Conservation (phyloP, 2,329 filamentous ascomycete species). For the Cladosporium sp. region DNA sequence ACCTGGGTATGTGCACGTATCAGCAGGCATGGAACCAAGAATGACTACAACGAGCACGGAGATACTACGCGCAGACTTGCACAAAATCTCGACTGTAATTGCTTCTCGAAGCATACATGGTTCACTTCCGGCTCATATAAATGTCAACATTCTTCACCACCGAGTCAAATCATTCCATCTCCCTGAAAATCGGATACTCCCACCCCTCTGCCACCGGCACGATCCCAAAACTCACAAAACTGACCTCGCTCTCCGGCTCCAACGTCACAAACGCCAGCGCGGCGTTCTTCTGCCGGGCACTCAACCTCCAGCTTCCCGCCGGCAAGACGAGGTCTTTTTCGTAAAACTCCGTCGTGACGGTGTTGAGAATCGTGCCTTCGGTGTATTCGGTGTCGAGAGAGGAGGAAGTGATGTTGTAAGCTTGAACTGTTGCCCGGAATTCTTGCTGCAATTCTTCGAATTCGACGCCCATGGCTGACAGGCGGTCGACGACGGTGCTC, state of each 20-base stretch:
- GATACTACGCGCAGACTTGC: no score
- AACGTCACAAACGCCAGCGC: conserved; percentile 35
- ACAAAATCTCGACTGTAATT: no score
- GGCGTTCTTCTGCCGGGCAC: conserved; percentile 35
- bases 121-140: no score
- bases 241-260: conserved; percentile 36
- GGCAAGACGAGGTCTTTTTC: conserved; percentile 28
- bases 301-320: conserved; percentile 32
- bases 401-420: conserved; percentile 32
- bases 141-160: no score
- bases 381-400: conserved; percentile 29
- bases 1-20: no score
- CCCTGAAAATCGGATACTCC: conserved; percentile 22
- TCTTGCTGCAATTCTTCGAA: conserved; percentile 27
- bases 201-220: conserved; percentile 23
- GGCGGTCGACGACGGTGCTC: conserved; percentile 31
- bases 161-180: conserved; percentile 3
- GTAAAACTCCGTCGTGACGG: conserved; percentile 28
- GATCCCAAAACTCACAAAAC: conserved; percentile 35
- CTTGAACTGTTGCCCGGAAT: conserved; percentile 31
- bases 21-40: no score
- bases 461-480: conserved; percentile 32
- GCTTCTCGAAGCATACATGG: no score
- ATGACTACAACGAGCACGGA: no score
- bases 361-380: conserved; percentile 32